phyloP scores from a whole-genome alignment of 257 asterid species.

The Scutellaria baicalensis region DNA sequence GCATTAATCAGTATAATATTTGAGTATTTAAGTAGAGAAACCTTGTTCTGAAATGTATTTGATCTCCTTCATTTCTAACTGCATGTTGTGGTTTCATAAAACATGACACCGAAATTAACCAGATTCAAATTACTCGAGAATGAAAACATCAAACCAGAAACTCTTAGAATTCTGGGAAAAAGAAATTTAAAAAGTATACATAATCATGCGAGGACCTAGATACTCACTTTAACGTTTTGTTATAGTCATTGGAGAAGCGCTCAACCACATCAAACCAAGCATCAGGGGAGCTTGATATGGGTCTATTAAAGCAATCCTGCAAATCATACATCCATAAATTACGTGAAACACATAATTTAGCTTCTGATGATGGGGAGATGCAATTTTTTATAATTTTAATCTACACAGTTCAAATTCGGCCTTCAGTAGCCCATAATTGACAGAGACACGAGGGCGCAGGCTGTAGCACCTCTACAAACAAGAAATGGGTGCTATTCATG shows the following conservation, averaged over 20 bases:
- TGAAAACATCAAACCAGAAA: not conserved
- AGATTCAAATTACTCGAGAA: not conserved
- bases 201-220: not conserved
- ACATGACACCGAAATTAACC: not conserved
- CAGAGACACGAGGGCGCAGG: too few species aligned
- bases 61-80: not conserved
- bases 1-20: conserved; percentile 6
- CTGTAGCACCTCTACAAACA: too few species aligned
- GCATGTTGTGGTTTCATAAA: not conserved
- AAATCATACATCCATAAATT: conserved; percentile 1
- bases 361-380: not conserved
- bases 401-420: not conserved
- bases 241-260: conserved; percentile 84
- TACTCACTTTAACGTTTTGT: conserved; percentile 82
- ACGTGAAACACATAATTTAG: not conserved
- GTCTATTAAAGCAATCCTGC: conserved; percentile 97
- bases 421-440: not conserved
- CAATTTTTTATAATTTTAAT: not conserved
- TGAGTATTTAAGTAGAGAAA: conserved; percentile 7
- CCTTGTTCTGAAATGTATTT: not conserved
- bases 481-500: too few species aligned
- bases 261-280: conserved; percentile 99
- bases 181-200: not conserved
- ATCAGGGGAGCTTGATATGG: conserved; percentile 98
- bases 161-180: not conserved